Percentiles rank a stretch among this genome's conserved stretches.
These are phyloP conservation scores for Umbelopsis ramanniana DNA, from an alignment of 192 early-diverging fungal genomes.

Conservation along the genomic window DNA sequence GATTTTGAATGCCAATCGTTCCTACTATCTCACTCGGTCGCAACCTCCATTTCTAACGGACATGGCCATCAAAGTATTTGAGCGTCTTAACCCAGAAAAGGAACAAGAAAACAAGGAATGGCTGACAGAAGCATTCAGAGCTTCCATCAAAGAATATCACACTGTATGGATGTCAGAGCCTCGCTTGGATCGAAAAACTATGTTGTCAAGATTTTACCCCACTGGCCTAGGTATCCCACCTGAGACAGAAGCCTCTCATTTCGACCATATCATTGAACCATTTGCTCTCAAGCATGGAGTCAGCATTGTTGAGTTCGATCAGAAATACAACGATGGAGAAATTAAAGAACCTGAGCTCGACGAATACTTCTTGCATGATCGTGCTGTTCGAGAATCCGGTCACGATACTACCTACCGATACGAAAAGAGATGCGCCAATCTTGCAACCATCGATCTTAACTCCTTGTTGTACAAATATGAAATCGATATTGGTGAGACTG, in stretches of 20 bases:
- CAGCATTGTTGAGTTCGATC: slow-evolving; percentile 72
- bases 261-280: slow-evolving; percentile 84
- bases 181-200: slow-evolving; percentile 72
- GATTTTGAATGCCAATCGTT: slow-evolving; percentile 97
- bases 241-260: slow-evolving; percentile 92
- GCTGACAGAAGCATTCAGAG: slow-evolving; percentile 69
- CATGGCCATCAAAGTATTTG: slow-evolving; percentile 84
- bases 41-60: slow-evolving; percentile 98
- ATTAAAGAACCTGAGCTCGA: slow-evolving; percentile 86
- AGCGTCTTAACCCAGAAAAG: slow-evolving; percentile 54
- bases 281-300: slow-evolving; percentile 73
- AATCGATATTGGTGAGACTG: slow-evolving; percentile 79
- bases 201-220: slow-evolving; percentile 83
- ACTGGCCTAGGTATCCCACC: slow-evolving; percentile 95
- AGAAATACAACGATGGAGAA: slow-evolving; percentile 67
- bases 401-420: slow-evolving; percentile 96
- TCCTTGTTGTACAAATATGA: slow-evolving; percentile 95
- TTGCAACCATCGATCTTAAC: slow-evolving; percentile 95
- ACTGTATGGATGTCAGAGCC: slow-evolving; percentile 88
- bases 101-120: slow-evolving; percentile 66
- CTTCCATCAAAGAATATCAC: slow-evolving; percentile 89
- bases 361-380: slow-evolving; percentile 95
- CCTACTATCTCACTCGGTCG: slow-evolving; percentile 93
- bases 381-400: slow-evolving; percentile 94
- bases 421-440: slow-evolving; percentile 86